Conservation (phyloP, 1,284 basidiomycete genomes). For the Bjerkandera adusta region DNA sequence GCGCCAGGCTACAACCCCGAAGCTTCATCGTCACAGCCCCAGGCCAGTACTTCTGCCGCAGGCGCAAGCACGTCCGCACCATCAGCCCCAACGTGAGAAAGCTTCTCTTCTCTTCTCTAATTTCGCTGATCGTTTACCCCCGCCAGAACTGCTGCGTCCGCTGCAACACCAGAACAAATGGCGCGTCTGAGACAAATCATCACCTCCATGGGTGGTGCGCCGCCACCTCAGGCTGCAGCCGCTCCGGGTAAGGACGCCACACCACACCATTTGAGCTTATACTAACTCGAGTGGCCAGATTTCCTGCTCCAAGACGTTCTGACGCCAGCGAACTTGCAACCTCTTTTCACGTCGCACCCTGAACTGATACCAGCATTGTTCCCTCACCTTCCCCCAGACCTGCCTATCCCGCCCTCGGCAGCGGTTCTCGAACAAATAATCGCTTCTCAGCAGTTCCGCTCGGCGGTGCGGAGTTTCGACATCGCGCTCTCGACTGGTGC, state of each 20-base stretch:
- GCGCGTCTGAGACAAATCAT: slow-evolving; percentile 27
- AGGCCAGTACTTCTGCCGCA: slow-evolving; percentile 8
- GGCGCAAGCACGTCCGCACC: neutral
- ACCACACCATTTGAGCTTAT: neutral
- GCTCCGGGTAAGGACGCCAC: slow-evolving; percentile 16
- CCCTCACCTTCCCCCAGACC: slow-evolving; percentile 73
- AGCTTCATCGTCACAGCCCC: neutral
- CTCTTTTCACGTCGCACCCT: slow-evolving; percentile 66
- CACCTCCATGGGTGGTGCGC: slow-evolving; percentile 20
- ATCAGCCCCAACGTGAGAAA: neutral
- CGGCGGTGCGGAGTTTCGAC: slow-evolving; percentile 67
- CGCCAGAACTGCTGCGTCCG: too few species aligned
- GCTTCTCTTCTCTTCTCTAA: too few species aligned
- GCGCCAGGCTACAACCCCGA: slow-evolving; percentile 17
- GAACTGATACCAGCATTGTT: slow-evolving; percentile 66
- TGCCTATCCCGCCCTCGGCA: slow-evolving; percentile 60
- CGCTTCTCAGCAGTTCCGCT: slow-evolving; percentile 56
- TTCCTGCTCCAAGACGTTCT: slow-evolving; percentile 70
- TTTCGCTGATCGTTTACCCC: too few species aligned
- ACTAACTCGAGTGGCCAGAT: slow-evolving; percentile 37
- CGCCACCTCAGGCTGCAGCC: neutral
- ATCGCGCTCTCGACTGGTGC: slow-evolving; percentile 75
- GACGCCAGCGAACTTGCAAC: slow-evolving; percentile 65
- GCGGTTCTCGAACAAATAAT: slow-evolving; percentile 60
- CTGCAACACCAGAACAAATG: slow-evolving; percentile 24